Evolutionary conservation across 202 grass and related monocot genomes (phyloP), one percentile per base, ranked within the genome.

Genomic region (Setaria viridis): DNA sequence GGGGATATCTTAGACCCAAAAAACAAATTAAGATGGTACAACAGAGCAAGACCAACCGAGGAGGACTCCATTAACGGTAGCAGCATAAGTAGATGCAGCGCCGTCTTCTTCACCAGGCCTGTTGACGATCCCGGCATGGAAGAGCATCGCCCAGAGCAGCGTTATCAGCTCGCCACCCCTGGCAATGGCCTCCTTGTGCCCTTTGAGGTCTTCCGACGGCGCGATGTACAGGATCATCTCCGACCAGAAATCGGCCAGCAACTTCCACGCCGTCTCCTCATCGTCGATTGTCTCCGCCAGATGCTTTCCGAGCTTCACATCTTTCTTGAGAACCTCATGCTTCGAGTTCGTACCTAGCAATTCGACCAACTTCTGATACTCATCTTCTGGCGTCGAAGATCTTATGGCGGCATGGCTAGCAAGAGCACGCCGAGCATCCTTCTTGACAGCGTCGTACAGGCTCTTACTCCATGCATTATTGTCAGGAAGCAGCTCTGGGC

Each of bases 351-450:
- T 5, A 13, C 19, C 29, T 0, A 81, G 11, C 0, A 15, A 0
- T 6, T 50, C 3, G 0, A 83, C 17, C 7, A 83, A 7, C 17
- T 8, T 6, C 16, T 41, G 25, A 6, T 51, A 64, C 43, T 80
- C 19, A 1, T 11, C 54, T 1, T 39, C 77, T 0, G 62, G 60
- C 4, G 58, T 35, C 16, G 15, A 25, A 2, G 78, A 51, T 2
- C 10, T 0, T 7, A 0, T 9, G 0, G 11, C 0, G 1, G 59
- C 0, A 9, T 62, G n/a, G 0, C 19, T 1, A 0, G 20, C 9
- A 2, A 70, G 20, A 1, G 68, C 68, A 13, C 5, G 19, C 5
- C 14, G 2, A 0, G 42, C 68, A 0, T 47, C 68, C 20, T 71
- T 71, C 20, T 71, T 71, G 42, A 71, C 68, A 25, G 4, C 42